A percentile compares a stretch with the other conserved stretches of the same genome.
Evolutionary conservation across 192 early-diverging fungal genomes (phyloP).

Genomic region (Linnemannia zychae): DNA sequence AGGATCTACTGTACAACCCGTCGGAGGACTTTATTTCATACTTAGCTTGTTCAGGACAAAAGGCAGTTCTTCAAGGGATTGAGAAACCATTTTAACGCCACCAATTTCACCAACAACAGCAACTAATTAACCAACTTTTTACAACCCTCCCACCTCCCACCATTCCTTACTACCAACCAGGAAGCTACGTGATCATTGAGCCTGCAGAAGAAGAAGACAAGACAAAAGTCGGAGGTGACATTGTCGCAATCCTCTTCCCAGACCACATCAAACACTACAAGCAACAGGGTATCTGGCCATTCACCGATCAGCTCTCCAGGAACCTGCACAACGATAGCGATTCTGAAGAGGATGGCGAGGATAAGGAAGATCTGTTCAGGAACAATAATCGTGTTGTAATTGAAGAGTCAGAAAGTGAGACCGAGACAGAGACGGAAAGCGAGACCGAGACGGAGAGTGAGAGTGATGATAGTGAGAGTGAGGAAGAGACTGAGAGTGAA

Average conservation of each 20-base stretch:
- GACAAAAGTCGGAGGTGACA: slow-evolving; percentile 83
- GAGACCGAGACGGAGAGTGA: background rate
- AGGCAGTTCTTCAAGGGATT: too few relatives aligned
- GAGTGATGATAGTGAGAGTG: background rate
- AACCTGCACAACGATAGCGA: slow-evolving; percentile 17
- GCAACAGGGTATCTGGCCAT: slow-evolving; percentile 70
- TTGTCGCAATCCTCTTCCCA: slow-evolving; percentile 78
- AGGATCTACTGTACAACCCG: too few relatives aligned
- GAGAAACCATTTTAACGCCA: too few relatives aligned
- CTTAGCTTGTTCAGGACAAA: too few relatives aligned
- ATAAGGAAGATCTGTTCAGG: slow-evolving; percentile 67
- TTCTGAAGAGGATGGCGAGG: slow-evolving; percentile 34
- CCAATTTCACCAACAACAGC: background rate
- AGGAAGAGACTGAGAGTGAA: background rate
- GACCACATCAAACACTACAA: slow-evolving; percentile 81
- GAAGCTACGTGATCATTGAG: slow-evolving; percentile 77
- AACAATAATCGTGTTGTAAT: slow-evolving; percentile 70
- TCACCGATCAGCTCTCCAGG: slow-evolving; percentile 33
- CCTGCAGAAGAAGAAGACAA: slow-evolving; percentile 66
- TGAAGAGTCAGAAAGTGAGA: slow-evolving; percentile 61
- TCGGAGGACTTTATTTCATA: too few relatives aligned
- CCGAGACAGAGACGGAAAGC: slow-evolving; percentile 36
- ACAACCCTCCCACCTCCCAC: background rate
- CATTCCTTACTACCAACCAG: too few relatives aligned
- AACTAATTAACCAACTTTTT: background rate